Base-by-base conservation (phyloP, 2,329 filamentous ascomycete genomes). In the Aureobasidium sp. region DNA sequence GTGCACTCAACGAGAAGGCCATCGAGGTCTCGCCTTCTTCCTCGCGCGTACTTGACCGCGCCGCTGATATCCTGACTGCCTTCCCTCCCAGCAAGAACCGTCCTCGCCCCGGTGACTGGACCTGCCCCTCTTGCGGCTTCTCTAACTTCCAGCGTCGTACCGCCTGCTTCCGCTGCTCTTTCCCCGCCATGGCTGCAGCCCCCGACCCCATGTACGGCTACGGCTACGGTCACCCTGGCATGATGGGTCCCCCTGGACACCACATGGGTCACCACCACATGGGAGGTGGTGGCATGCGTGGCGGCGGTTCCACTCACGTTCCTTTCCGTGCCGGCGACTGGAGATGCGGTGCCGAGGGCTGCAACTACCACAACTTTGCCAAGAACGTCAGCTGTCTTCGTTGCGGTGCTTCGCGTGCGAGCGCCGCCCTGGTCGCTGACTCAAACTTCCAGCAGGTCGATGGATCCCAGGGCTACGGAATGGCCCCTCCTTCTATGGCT, bases 61-160 rank as follows among this genome's bases (percentile, higher is more conserved):
- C 94, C 62, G 90, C 92, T 63, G 94, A 97, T 69, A 97, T 99
- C 66, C 83, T 99, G 60, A 97, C 93, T 0, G 92, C 94, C 0
- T 99, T 99, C 81, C 94, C 94, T 57, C 94, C 94, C 0, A 97
- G 92, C 78, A 99, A 99, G 84, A 99, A 99, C 78, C 87, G 94
- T 47, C 94, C 94, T 65, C 89, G 94, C 63, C 94, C 94, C 42
- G 94, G 94, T 74, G 94, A 99, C 77, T 99, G 94, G 94, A 97
- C 93, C 64, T 99, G 94, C 80, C 94, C 94, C 49, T 97, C 92
- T 58, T 99, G 94, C 72, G 94, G 94, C 64, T 99, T 99, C 80
- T 97, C 91, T 71, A 99, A 99, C 82, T 99, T 99, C 81, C 94
- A 99, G 78, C 90, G 94, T 70, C 90, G 94, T 69, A 97, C 94